Base-by-base conservation (phyloP, 495 filamentous ascomycete genomes). In the Coniosporium apollinis region DNA sequence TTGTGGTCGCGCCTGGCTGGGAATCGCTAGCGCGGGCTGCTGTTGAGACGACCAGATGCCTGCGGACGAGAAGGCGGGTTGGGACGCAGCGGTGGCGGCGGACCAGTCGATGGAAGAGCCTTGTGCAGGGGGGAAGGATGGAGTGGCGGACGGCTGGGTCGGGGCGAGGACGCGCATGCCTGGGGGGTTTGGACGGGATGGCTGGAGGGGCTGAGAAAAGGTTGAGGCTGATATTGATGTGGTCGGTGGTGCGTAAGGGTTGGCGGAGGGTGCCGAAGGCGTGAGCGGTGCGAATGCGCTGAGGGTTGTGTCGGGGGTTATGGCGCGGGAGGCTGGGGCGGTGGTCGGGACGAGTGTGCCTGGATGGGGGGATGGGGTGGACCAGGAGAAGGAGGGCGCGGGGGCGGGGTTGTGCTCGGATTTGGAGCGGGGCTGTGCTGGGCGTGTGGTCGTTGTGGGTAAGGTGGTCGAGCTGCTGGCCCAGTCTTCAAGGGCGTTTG, bases 351-450 rank as follows among this genome's bases (percentile, higher is more conserved):
- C 26, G 21, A 39, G 10, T 41, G 17, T 19, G 45, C 47, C 7
- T 44, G 39, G 42, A 45, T 53, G 41, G 32, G 46, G 36, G 43
- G 22, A 25, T 26, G 51, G 30, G 33, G 50, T 60, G 17, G 62
- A 58, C 69, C 69, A 72, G 0, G 65, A 52, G 35, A 67, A 63
- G 9, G 54, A 52, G 19, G 69, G 55, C 20, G 56, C 50, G 19
- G 47, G 22, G 19, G 40, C 37, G 41, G 42, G 54, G 22, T 14
- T 14, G 9, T 16, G 26, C 8, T 7, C 4, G 16, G 20, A 35
- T 8, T 17, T 11, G 29, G 19, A 10, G 26, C 14, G 16, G 20
- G 32, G 49, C 8, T 32, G 32, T 37, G 53, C 45, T 39, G 41
- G 26, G 33, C 39, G 41, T 15, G 40, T 13, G 11, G 31, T 14